Evolutionary conservation across 2,329 filamentous ascomycete species (phyloP).

Genomic region (Colletotrichum sublineola): DNA sequence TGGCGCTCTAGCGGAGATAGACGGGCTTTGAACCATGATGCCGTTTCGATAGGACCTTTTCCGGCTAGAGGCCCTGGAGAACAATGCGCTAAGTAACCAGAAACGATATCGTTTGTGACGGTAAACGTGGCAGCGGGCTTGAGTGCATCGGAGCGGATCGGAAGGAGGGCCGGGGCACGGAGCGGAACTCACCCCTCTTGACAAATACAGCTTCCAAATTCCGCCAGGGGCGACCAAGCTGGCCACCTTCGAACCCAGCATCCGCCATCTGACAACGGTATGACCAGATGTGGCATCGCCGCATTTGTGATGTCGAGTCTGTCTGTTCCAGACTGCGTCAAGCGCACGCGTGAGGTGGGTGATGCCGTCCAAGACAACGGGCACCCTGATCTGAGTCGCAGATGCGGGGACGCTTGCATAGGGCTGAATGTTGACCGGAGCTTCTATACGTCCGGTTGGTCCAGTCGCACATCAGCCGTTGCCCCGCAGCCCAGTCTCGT

Average conservation of each 20-base stretch:
- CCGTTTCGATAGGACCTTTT: not conserved
- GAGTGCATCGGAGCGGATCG: not conserved
- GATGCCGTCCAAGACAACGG: conserved; percentile 1
- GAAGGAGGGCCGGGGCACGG: not conserved
- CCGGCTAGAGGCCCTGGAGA: not conserved
- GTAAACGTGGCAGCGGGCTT: conserved; percentile 15
- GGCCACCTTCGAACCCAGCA: not conserved
- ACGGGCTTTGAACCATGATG: not conserved
- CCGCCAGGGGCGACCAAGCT: not conserved
- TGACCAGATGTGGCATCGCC: not conserved
- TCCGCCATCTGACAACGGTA: not conserved
- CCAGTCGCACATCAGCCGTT: conserved; percentile 1
- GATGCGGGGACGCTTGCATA: conserved; percentile 21
- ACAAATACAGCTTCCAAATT: not conserved
- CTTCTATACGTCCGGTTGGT: not conserved
- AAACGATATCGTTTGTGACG: not conserved
- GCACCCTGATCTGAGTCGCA: conserved; percentile 8
- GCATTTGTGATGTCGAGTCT: not conserved
- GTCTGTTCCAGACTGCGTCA: conserved; percentile 8
- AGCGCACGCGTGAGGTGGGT: conserved; percentile 4
- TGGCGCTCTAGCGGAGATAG: conserved; percentile 2
- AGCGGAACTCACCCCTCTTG: not conserved
- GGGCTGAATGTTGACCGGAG: conserved; percentile 23
- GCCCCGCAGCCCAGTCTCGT: conserved; percentile 16
- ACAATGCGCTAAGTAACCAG: not conserved